Evolutionary conservation across 352 stramenopile genomes (phyloP), one percentile per base, ranked within the genome.

Genomic region (Globisporangium parvum): DNA sequence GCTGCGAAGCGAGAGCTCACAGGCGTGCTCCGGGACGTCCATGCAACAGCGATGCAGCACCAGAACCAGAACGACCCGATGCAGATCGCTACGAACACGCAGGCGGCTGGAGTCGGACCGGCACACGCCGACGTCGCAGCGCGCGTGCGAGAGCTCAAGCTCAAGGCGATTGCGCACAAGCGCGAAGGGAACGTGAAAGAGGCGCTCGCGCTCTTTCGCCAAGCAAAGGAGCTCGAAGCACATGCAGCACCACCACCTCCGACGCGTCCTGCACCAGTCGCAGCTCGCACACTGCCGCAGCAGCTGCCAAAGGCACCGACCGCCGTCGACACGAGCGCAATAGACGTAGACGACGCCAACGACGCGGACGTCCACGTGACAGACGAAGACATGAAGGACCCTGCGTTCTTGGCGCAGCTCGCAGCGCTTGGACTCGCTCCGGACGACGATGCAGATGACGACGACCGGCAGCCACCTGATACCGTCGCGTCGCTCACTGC

Each of bases 371-470:
- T 89, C 14, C 70, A 91, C 55, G 77, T 91, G 35, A 91, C 82
- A 18, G 82, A 91, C 18, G 78, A 88, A 40, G 82, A 93, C 44
- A 87, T 93, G 78, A 47, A 77, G 28, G 67, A 93, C 44, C 82
- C 82, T 2, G 76, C 81, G 33, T 88, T 76, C 61, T 60, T 88
- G 28, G 67, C 80, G 18, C 75, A 91, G 57, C 57, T 93, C 14
- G 69, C 67, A 17, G 57, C 54, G 17, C 67, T 90, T 51, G 76
- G 80, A 11, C 59, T 85, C 35, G 59, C 59, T 9, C 54, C 63
- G 12, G 31, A 37, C 10, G 31, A 37, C 12, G 31, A 11, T 2
- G 31, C n/a, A n/a, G n/a, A 72, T 17, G 23, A 18, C n/a, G 26
- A 49, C n/a, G 31, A 17, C 3, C 28, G 26, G 11, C 14, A 10